phyloP scores from a whole-genome alignment of 2,329 filamentous ascomycete species.

The Pseudogymnoascus sp. region DNA sequence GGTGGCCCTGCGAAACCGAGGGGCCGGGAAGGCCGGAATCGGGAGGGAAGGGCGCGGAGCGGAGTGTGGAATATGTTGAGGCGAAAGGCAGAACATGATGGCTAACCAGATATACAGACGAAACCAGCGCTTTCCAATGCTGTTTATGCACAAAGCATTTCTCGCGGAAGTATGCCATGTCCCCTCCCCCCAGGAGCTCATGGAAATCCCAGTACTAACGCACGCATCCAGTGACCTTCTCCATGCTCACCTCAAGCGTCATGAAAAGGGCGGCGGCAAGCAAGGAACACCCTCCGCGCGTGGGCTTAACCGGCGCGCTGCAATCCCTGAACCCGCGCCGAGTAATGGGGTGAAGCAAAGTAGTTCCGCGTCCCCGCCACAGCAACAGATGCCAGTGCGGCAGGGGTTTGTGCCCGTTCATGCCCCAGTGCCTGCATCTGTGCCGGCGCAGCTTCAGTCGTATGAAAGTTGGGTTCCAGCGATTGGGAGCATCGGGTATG shows the following conservation, averaged over 20 bases:
- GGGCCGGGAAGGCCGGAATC: neutral
- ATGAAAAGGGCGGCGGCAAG: constrained; percentile 12
- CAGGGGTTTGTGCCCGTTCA: neutral
- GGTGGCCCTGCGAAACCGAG: neutral
- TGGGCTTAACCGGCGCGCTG: neutral
- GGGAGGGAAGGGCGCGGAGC: neutral
- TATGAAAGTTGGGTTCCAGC: neutral
- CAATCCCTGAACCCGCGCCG: neutral
- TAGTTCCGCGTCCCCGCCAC: neutral
- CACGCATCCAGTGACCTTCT: constrained; percentile 18
- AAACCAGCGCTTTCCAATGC: constrained; percentile 19
- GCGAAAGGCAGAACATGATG: neutral
- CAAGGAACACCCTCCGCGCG: neutral
- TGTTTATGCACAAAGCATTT: constrained; percentile 20
- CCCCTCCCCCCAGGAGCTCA: neutral
- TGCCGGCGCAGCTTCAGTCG: neutral
- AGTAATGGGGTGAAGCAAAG: neutral
- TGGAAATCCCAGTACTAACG: neutral
- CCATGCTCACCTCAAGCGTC: constrained; percentile 21
- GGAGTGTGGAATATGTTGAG: neutral
- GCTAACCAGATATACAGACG: constrained; percentile 14
- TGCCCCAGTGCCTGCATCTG: neutral
- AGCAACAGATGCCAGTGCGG: neutral
- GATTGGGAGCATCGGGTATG: neutral
- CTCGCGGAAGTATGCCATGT: constrained; percentile 19